Evolutionary conservation across 805 yeast species (phyloP).

Genomic region (Lipomyces yamanashiensis): DNA sequence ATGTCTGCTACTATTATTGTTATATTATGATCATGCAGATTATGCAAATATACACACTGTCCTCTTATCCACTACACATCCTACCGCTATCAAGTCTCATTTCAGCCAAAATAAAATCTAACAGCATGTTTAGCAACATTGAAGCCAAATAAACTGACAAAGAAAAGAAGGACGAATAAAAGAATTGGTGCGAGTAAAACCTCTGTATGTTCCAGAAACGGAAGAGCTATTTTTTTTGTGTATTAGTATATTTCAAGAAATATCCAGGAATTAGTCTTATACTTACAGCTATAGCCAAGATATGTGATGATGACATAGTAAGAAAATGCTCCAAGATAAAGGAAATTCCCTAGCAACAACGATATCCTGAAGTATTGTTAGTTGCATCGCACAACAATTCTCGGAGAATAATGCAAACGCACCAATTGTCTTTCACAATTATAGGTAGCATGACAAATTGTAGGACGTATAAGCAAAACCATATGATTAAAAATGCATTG

Average conservation of each 20-base stretch:
- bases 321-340: slow-evolving; percentile 73
- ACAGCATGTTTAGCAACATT: slow-evolving; percentile 74
- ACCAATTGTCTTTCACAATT: slow-evolving; percentile 64
- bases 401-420: neutral
- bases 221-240: slow-evolving; percentile 48
- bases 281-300: slow-evolving; percentile 77
- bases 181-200: slow-evolving; percentile 62
- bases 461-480: slow-evolving; percentile 73
- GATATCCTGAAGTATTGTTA: slow-evolving; percentile 48
- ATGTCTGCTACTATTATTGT: neutral
- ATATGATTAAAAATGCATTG: slow-evolving; percentile 80
- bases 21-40: no score
- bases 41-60: no score
- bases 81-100: neutral
- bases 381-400: neutral
- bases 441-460: slow-evolving; percentile 79
- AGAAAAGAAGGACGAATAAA: slow-evolving; percentile 52
- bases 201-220: slow-evolving; percentile 67
- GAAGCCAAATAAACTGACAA: slow-evolving; percentile 66
- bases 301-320: slow-evolving; percentile 82
- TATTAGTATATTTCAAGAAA: no score
- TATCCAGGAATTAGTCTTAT: neutral
- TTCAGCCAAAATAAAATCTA: slow-evolving; percentile 46
- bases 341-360: slow-evolving; percentile 74
- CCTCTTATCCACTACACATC: no score